A percentile compares a stretch with the other conserved stretches of the same genome.
Conservation (phyloP, 2,329 filamentous ascomycete species). For the Tolypocladium pustulatum region DNA sequence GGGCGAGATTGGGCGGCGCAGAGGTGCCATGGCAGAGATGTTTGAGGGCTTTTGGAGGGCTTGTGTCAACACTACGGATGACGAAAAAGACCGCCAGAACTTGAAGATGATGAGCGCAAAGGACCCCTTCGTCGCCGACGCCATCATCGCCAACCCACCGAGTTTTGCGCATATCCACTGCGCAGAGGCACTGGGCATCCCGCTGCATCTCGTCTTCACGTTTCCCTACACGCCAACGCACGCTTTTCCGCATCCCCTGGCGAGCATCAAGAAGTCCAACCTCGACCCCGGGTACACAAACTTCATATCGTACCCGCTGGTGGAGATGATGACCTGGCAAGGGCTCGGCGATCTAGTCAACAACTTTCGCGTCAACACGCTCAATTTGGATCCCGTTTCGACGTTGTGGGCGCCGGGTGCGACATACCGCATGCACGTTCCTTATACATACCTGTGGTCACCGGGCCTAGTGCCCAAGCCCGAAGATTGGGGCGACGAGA, state of each 20-base stretch:
- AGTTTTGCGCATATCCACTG: conserved; percentile 72
- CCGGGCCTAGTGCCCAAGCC: conserved; percentile 57
- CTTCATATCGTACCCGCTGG: conserved; percentile 69
- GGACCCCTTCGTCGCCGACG: conserved; percentile 57
- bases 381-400: conserved; percentile 63
- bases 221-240: conserved; percentile 70
- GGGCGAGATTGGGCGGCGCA: conserved; percentile 59
- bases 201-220: conserved; percentile 81
- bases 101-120: conserved; percentile 54
- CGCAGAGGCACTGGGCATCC: conserved; percentile 67
- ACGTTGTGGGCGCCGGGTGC: conserved; percentile 69
- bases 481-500: conserved; percentile 55
- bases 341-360: conserved; percentile 74
- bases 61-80: conserved; percentile 64
- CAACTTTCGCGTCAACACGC: conserved; percentile 56
- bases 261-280: conserved; percentile 63
- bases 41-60: conserved; percentile 75
- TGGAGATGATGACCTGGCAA: conserved; percentile 88
- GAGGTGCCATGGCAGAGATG: conserved; percentile 69
- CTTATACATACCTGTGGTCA: conserved; percentile 66
- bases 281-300: conserved; percentile 66
- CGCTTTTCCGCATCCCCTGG: conserved; percentile 66
- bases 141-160: conserved; percentile 78
- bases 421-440: conserved; percentile 62
- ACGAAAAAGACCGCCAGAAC: conserved; percentile 46